These are phyloP conservation scores for Leishmania tarentolae DNA, from an alignment of 208 protist species.

Conservation along the genomic window DNA sequence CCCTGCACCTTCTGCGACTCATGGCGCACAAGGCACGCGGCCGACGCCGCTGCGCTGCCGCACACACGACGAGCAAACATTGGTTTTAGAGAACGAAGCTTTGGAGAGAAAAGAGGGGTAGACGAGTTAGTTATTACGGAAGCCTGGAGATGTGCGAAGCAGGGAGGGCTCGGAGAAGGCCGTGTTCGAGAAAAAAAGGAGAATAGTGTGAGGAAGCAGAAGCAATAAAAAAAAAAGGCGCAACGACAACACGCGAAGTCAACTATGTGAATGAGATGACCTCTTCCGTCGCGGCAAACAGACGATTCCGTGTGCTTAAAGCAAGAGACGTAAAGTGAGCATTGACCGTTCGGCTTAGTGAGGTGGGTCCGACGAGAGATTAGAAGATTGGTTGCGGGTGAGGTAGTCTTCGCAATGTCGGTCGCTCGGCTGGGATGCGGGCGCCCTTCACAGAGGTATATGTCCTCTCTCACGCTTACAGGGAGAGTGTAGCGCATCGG, in stretches of 20 bases:
- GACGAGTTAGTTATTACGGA: neutral
- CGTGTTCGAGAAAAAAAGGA: neutral
- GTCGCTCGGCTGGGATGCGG: no score
- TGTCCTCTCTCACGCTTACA: no score
- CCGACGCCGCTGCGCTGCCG: conserved; percentile 32
- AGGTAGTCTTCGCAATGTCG: no score
- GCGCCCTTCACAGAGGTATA: no score
- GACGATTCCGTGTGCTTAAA: no score
- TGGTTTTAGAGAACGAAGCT: neutral
- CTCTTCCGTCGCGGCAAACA: no score
- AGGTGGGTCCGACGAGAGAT: neutral
- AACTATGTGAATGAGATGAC: neutral
- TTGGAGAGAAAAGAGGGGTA: no score
- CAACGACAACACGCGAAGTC: neutral
- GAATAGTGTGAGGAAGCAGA: neutral
- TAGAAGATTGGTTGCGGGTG: no score
- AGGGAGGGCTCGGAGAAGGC: neutral
- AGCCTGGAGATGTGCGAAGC: neutral
- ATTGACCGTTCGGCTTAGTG: neutral
- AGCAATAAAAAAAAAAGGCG: neutral
- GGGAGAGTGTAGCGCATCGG: no score
- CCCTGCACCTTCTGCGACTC: conserved; percentile 73
- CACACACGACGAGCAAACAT: conserved; percentile 72
- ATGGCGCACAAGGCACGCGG: conserved; percentile 38
- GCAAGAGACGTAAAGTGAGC: neutral